A percentile compares a stretch with the other conserved stretches of the same genome.
Conservation (phyloP, 2,329 filamentous ascomycete species). For the Penicillium digitatum region DNA sequence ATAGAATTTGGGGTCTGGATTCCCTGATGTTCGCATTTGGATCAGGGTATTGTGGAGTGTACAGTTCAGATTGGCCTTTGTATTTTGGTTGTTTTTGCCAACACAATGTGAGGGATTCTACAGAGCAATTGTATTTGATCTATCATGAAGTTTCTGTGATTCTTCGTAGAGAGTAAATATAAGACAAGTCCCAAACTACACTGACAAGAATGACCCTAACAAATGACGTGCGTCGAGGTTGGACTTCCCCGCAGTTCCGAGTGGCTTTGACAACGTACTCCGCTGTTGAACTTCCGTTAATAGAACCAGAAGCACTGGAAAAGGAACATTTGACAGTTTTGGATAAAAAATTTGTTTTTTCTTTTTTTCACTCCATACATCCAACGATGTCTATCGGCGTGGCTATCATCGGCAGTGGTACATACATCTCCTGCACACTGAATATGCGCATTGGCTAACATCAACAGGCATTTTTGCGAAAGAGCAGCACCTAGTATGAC, state of each 20-base stretch:
- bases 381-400: slow-evolving; percentile 47
- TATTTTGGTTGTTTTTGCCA: neutral
- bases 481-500: slow-evolving; percentile 52
- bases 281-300: neutral
- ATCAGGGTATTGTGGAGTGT: neutral
- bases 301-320: neutral
- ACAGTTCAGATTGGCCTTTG: neutral
- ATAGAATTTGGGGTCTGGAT: slow-evolving; percentile 8
- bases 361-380: neutral
- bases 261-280: neutral
- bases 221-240: slow-evolving; percentile 8
- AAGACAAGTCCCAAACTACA: neutral
- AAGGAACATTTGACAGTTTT: neutral
- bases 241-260: slow-evolving; percentile 3
- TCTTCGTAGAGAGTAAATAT: neutral
- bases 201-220: neutral
- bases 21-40: slow-evolving; percentile 9
- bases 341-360: neutral
- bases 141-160: neutral
- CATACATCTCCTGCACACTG: slow-evolving; percentile 1
- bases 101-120: neutral
- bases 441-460: neutral
- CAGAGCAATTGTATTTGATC: neutral
- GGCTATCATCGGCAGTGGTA: slow-evolving; percentile 53
- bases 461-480: slow-evolving; percentile 52